Base-by-base conservation (phyloP, 306 rosid species). In the Vicia sativa region DNA sequence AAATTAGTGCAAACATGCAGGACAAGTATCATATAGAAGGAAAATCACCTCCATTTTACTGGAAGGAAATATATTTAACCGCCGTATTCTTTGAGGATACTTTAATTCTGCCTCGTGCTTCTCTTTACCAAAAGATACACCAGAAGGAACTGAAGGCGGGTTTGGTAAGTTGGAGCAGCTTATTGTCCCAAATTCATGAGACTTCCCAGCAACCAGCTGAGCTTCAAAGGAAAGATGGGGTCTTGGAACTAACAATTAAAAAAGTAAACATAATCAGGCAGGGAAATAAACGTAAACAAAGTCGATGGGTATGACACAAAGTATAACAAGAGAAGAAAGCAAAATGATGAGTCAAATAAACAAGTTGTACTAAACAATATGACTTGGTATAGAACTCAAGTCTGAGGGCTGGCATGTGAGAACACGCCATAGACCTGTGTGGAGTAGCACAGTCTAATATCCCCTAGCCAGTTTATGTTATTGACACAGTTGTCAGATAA, bases 161-260 rank as follows among this genome's bases (percentile, higher is more conserved):
- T 19, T 75, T 10, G 95, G 91, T 74, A 86, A 81, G 78, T 71
- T 82, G 43, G 97, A 91, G 75, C 96, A 93, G 80, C 79, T 85
- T 68, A 93, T 77, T 64, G 89, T 74, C 59, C 85, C 92, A 66
- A 93, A 86, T 56, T 88, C 91, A 54, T 90, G 95, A 66, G 91
- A 88, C 83, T 82, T 93, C 68, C 99, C 99, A 60, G 85, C 85
- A 73, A 93, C 97, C 53, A 93, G 81, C 78, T 93, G 97, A 65
- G 97, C 96, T 88, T 93, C 99, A 83, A 93, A 93, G 66, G 91
- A 86, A 74, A 93, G 91, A 83, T 93, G 99, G 70, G 96, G 91
- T 74, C 97, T 88, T 34, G 96, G 96, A 81, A 88, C 99, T 93
- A 77, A 63, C 83, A 81, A 77, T 64, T 39, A 61, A 79, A 75